Percentiles rank a stretch among this genome's conserved stretches.
Evolutionary conservation across 192 early-diverging fungal genomes (phyloP).

Genomic region (Coemansia sp.): DNA sequence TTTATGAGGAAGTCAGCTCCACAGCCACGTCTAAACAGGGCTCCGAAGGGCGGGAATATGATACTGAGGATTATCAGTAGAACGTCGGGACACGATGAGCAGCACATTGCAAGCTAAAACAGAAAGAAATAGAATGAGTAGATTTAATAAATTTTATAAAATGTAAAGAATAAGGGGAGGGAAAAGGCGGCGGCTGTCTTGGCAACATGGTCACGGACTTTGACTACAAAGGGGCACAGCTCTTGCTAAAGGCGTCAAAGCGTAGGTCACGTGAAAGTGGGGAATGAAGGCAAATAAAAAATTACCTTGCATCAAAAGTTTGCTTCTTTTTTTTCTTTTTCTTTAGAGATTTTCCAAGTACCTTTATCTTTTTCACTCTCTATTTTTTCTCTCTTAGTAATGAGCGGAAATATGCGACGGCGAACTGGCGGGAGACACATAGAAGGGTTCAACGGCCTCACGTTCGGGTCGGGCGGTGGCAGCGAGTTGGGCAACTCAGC

Average conservation of each 20-base stretch:
- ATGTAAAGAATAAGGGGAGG: neutral
- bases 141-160: neutral
- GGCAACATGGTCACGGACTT: too few relatives aligned
- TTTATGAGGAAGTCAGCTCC: slow-evolving; percentile 71
- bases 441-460: slow-evolving; percentile 47
- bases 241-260: too few relatives aligned
- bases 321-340: neutral
- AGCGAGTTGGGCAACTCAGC: neutral
- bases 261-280: too few relatives aligned
- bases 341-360: neutral
- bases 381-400: neutral
- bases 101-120: slow-evolving; percentile 31
- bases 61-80: slow-evolving; percentile 54
- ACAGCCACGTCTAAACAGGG: slow-evolving; percentile 65
- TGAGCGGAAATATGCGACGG: slow-evolving; percentile 11
- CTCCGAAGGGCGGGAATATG: slow-evolving; percentile 68
- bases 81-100: slow-evolving; percentile 45
- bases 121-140: neutral
- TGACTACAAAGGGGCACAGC: too few relatives aligned
- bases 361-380: neutral
- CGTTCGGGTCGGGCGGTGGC: slow-evolving; percentile 23
- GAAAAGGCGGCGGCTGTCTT: neutral
- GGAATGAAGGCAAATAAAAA: too few relatives aligned
- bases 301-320: neutral
- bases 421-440: neutral